A percentile compares a stretch with the other conserved stretches of the same genome.
Evolutionary conservation across 2,329 filamentous ascomycete species (phyloP).

Genomic region (Onygenales sp.): DNA sequence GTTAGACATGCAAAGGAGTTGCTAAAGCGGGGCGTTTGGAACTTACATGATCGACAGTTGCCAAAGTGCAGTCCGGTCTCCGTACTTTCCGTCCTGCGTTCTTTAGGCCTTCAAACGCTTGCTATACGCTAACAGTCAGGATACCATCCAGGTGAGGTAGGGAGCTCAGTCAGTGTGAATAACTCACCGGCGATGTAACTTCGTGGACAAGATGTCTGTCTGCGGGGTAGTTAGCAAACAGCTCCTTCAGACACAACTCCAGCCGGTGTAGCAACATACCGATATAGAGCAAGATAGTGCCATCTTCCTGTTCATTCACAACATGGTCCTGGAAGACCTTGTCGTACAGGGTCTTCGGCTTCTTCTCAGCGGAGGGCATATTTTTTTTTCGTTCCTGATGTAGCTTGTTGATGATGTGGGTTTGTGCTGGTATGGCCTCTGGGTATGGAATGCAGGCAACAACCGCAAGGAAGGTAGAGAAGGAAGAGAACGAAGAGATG

Average conservation of each 20-base stretch:
- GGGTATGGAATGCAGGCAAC: background rate
- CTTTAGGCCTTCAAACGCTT: slow-evolving; percentile 93
- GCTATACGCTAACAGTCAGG: slow-evolving; percentile 40
- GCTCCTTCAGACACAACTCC: background rate
- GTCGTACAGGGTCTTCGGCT: slow-evolving; percentile 84
- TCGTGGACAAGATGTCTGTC: slow-evolving; percentile 96
- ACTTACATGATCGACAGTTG: slow-evolving; percentile 90
- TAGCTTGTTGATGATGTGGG: too few relatives aligned
- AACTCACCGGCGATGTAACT: slow-evolving; percentile 83
- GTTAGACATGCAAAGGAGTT: background rate
- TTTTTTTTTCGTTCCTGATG: slow-evolving; percentile 19
- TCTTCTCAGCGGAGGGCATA: slow-evolving; percentile 67
- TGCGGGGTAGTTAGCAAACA: slow-evolving; percentile 28
- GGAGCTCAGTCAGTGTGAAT: slow-evolving; percentile 9
- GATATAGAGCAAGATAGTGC: slow-evolving; percentile 87
- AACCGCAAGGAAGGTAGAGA: background rate
- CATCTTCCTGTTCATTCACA: slow-evolving; percentile 90
- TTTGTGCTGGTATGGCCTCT: background rate
- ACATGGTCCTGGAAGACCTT: slow-evolving; percentile 94
- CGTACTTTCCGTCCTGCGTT: slow-evolving; percentile 82
- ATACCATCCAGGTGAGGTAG: background rate
- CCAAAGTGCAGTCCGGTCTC: slow-evolving; percentile 91
- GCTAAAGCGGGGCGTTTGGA: background rate
- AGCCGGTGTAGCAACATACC: slow-evolving; percentile 44
- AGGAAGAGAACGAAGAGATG: background rate